Conservation (phyloP, 2,329 filamentous ascomycete genomes). For the Paraphoma sp. region DNA sequence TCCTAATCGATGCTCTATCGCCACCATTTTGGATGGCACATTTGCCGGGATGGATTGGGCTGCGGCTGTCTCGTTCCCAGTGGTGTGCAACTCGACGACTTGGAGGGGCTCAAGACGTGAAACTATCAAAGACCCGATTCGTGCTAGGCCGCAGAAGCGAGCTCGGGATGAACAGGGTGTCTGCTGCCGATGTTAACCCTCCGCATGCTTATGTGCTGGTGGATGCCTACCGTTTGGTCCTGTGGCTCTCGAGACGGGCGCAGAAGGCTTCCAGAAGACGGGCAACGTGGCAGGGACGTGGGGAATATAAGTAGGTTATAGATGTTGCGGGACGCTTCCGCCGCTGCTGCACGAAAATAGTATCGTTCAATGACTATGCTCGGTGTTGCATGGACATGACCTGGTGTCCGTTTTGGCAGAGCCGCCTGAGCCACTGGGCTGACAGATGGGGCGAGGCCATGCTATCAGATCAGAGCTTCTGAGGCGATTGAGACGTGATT, state of each 20-base stretch:
- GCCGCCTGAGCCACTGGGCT: constrained; percentile 10
- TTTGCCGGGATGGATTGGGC: constrained; percentile 27
- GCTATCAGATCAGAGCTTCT: constrained; percentile 2
- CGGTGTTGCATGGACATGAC: constrained; percentile 13
- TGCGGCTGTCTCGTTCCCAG: constrained; percentile 30
- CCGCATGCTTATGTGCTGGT: constrained; percentile 8
- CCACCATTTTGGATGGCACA: constrained; percentile 36
- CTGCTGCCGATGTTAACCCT: constrained; percentile 28
- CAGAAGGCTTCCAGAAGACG: constrained; percentile 18
- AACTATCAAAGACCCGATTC: constrained; percentile 46
- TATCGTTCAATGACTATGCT: constrained; percentile 18
- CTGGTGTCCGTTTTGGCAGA: constrained; percentile 9
- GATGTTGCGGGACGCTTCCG: constrained; percentile 10
- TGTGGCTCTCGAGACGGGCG: constrained; percentile 11
- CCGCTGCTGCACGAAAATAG: constrained; percentile 33
- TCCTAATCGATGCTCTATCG: constrained; percentile 33
- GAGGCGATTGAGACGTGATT: constrained; percentile 8
- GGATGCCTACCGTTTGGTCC: constrained; percentile 7
- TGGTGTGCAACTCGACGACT: constrained; percentile 25
- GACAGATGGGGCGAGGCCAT: constrained; percentile 26
- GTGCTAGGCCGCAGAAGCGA: constrained; percentile 38
- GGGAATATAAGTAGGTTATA: constrained; percentile 26
- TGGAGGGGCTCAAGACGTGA: constrained; percentile 37
- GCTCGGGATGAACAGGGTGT: constrained; percentile 22
- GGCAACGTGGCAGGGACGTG: constrained; percentile 11